Percentiles rank a stretch among this genome's conserved stretches.
Conservation (phyloP, 192 early-diverging fungal species). For the Umbelopsis isabellina region DNA sequence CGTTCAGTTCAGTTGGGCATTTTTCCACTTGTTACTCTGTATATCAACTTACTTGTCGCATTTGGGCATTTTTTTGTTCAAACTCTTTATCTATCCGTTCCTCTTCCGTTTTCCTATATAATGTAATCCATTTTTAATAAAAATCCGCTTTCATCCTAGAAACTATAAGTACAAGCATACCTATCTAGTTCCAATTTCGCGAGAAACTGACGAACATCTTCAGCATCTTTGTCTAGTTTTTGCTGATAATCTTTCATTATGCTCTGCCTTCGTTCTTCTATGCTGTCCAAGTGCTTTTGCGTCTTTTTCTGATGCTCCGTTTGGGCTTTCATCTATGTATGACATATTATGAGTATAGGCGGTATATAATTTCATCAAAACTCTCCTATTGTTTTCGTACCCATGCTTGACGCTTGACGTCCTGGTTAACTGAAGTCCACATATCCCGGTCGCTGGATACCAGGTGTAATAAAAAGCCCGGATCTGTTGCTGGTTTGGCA, state of each 20-base stretch:
- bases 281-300: background rate
- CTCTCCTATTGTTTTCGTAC: background rate
- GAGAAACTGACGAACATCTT: conserved; percentile 1
- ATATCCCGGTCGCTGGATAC: conserved; percentile 1
- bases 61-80: no score
- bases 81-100: background rate
- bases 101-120: conserved; percentile 4
- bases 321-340: background rate
- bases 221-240: conserved; percentile 3
- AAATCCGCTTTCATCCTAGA: background rate
- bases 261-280: background rate
- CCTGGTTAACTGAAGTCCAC: background rate
- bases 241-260: conserved; percentile 2
- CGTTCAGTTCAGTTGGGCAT: no score
- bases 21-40: no score
- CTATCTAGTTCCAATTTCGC: conserved; percentile 13
- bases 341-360: background rate
- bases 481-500: background rate
- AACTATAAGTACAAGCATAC: background rate
- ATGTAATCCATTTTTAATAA: background rate
- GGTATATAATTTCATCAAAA: background rate
- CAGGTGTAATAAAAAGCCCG: background rate
- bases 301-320: conserved; percentile 1
- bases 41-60: no score
- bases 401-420: conserved; percentile 9